phyloP scores from a whole-genome alignment of 139 green algal species.

The Bryopsis sp. region DNA sequence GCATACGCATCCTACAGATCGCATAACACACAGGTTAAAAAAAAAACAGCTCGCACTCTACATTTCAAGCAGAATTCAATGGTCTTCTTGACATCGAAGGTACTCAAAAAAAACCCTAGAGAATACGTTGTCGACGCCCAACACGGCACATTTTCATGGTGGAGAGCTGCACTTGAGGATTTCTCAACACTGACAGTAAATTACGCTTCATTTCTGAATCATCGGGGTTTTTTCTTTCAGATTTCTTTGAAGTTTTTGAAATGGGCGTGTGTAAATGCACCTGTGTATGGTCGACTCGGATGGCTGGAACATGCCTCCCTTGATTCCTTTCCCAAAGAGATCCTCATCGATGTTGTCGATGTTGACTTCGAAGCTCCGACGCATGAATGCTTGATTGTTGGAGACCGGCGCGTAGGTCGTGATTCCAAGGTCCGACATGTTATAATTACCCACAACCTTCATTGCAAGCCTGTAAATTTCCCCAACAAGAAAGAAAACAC shows the following conservation, averaged over 20 bases:
- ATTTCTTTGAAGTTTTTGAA: background rate
- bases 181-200: background rate
- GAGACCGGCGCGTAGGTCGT: constrained; percentile 18
- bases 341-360: constrained; percentile 25
- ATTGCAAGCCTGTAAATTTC: background rate
- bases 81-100: too few relatives aligned
- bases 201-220: background rate
- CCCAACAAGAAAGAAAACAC: too few relatives aligned
- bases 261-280: background rate
- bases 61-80: too few relatives aligned
- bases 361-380: constrained; percentile 17
- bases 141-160: background rate
- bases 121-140: background rate
- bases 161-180: background rate
- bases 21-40: background rate
- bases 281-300: constrained; percentile 10
- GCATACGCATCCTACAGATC: constrained; percentile 3
- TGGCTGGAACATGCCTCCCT: constrained; percentile 20
- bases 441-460: constrained; percentile 22
- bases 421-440: constrained; percentile 14
- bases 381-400: background rate
- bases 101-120: background rate
- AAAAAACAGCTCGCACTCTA: too few relatives aligned
- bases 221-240: background rate
- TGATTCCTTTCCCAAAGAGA: constrained; percentile 13